Conservation (phyloP, 2,329 filamentous ascomycete genomes). For the Plenodomus biglobosus region DNA sequence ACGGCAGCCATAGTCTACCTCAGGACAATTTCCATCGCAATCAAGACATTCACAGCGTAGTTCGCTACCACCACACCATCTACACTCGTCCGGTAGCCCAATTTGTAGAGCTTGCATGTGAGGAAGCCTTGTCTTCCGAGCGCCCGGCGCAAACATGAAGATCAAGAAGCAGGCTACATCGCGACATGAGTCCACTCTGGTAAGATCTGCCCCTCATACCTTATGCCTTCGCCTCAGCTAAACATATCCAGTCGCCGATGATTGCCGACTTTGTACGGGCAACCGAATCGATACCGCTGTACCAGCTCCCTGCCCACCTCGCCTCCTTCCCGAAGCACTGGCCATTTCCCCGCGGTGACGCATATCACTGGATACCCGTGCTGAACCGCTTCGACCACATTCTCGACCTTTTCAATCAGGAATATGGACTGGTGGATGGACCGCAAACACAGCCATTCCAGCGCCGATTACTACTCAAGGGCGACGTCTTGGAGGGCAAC, state of each 20-base stretch:
- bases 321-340: constrained; percentile 81
- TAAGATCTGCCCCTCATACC: constrained; percentile 27
- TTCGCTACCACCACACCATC: constrained; percentile 1
- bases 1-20: constrained; percentile 12
- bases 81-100: constrained; percentile 5
- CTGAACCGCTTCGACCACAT: constrained; percentile 92
- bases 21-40: not conserved
- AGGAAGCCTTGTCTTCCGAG: constrained; percentile 40
- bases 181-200: constrained; percentile 57
- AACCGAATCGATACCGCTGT: constrained; percentile 68
- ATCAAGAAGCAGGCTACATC: constrained; percentile 59
- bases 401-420: constrained; percentile 75
- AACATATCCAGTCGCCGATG: constrained; percentile 73
- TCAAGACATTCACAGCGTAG: not conserved
- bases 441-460: constrained; percentile 79
- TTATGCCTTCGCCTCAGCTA: constrained; percentile 4
- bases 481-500: constrained; percentile 52
- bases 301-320: constrained; percentile 75
- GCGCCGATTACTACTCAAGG: constrained; percentile 64
- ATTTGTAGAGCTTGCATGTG: constrained; percentile 30
- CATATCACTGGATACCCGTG: constrained; percentile 97
- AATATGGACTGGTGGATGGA: constrained; percentile 77
- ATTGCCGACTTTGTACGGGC: constrained; percentile 76
- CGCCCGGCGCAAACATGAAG: constrained; percentile 51
- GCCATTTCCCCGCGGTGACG: constrained; percentile 92